A percentile compares a stretch with the other conserved stretches of the same genome.
These are phyloP conservation scores for Raddia distichophylla DNA, from an alignment of 176 grass and related monocot genomes.

Conservation along the genomic window DNA sequence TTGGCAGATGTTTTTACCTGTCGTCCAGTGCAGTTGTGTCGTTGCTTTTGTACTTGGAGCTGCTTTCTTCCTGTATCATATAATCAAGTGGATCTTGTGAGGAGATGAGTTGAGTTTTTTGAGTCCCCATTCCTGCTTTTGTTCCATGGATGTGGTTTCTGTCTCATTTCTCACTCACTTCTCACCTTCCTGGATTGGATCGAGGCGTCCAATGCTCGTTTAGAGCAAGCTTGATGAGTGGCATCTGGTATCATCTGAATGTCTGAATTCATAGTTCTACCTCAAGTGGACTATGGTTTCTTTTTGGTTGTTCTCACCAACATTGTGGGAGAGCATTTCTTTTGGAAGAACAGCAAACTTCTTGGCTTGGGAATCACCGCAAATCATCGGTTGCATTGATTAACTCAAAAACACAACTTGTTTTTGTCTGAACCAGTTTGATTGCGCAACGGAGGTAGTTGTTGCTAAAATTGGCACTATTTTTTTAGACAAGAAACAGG, in stretches of 20 bases:
- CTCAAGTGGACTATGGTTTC: not conserved
- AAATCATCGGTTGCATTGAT: not conserved
- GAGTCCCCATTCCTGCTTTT: not conserved
- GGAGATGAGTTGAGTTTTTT: not conserved
- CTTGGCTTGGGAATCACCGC: not conserved
- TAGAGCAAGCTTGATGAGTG: not conserved
- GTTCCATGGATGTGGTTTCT: not conserved
- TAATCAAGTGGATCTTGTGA: slow-evolving; percentile 1
- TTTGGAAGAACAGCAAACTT: not conserved
- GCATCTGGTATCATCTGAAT: not conserved
- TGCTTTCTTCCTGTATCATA: slow-evolving; percentile 8
- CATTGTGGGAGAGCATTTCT: not conserved
- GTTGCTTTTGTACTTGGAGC: not conserved
- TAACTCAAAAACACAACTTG: not conserved
- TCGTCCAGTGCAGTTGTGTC: not conserved
- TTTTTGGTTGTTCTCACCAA: not conserved
- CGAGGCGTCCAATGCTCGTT: not conserved
- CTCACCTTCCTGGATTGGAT: not conserved
- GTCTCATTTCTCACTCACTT: not conserved
- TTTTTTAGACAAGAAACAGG: not conserved
- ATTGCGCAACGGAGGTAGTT: not conserved
- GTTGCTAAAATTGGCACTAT: not conserved
- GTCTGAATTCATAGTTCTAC: not conserved
- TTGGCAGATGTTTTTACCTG: not conserved
- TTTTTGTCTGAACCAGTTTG: not conserved